Percentiles rank a stretch among this genome's conserved stretches.
Evolutionary conservation across 352 stramenopile genomes (phyloP).

Genomic region (Pythium sp.): DNA sequence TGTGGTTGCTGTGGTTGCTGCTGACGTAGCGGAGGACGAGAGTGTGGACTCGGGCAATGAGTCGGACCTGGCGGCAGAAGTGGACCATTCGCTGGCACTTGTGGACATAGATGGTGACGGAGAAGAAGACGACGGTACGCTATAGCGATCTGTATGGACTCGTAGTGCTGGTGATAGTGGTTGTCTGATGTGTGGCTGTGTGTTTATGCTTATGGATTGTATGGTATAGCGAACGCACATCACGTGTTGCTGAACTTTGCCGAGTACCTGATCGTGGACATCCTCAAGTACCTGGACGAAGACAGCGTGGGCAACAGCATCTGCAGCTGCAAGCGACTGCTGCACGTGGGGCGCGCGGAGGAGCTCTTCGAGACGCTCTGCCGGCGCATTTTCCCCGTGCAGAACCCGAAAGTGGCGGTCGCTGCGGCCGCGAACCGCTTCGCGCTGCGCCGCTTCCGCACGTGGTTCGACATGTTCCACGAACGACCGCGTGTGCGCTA

Average conservation of each 20-base stretch:
- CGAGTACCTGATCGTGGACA: slow-evolving; percentile 63
- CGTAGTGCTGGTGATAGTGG: background rate
- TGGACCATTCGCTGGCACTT: slow-evolving; percentile 11
- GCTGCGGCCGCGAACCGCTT: slow-evolving; percentile 52
- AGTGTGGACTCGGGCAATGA: slow-evolving; percentile 13
- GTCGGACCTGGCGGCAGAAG: slow-evolving; percentile 9
- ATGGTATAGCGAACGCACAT: slow-evolving; percentile 23
- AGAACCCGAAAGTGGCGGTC: slow-evolving; percentile 44
- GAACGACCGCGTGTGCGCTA: slow-evolving; percentile 65
- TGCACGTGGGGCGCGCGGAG: slow-evolving; percentile 49
- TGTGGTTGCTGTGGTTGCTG: background rate
- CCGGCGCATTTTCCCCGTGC: slow-evolving; percentile 60
- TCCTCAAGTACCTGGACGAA: slow-evolving; percentile 73
- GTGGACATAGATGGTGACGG: slow-evolving; percentile 11
- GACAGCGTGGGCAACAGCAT: slow-evolving; percentile 59
- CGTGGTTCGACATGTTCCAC: slow-evolving; percentile 77
- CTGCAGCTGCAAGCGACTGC: slow-evolving; percentile 52
- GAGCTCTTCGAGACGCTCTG: slow-evolving; percentile 67
- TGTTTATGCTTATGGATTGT: slow-evolving; percentile 15
- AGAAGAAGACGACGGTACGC: slow-evolving; percentile 12
- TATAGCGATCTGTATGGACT: background rate
- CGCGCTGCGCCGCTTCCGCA: slow-evolving; percentile 53
- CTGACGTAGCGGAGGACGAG: background rate
- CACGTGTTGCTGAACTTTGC: slow-evolving; percentile 65
- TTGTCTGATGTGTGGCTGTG: background rate